Conservation (phyloP, 345 rosid genomes). For the Arabis alpina region DNA sequence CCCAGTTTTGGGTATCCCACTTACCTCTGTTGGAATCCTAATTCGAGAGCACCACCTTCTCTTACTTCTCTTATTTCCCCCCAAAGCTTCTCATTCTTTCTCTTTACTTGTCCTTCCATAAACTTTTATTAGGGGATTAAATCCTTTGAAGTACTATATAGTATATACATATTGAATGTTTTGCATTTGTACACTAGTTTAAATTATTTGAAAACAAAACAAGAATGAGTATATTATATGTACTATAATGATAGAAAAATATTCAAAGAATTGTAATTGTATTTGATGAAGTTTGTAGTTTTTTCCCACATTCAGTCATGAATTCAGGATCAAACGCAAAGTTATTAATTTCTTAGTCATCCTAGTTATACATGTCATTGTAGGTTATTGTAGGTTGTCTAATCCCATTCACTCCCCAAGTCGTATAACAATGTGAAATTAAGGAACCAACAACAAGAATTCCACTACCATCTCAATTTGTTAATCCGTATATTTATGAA, state of each 20-base stretch:
- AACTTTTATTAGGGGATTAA: neutral
- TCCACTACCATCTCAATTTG: slow-evolving; percentile 18
- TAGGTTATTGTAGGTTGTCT: slow-evolving; percentile 6
- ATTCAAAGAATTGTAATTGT: neutral
- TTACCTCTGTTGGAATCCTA: slow-evolving; percentile 46
- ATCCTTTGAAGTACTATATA: no score
- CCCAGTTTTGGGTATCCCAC: slow-evolving; percentile 46
- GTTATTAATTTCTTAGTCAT: neutral
- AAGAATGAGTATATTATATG: no score
- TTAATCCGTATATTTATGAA: slow-evolving; percentile 24
- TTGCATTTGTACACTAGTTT: no score
- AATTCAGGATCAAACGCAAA: neutral
- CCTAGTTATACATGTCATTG: neutral
- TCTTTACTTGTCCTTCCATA: neutral
- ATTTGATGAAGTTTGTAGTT: neutral
- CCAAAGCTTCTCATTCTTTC: neutral
- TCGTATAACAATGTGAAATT: slow-evolving; percentile 6
- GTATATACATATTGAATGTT: no score
- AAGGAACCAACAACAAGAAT: slow-evolving; percentile 18
- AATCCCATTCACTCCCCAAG: neutral
- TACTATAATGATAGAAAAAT: no score
- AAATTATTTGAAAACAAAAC: no score
- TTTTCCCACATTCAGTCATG: neutral
- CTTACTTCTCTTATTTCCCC: slow-evolving; percentile 15
- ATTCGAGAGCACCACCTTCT: slow-evolving; percentile 43